A percentile compares a stretch with the other conserved stretches of the same genome.
Evolutionary conservation across 306 rosid genomes (phyloP).

Genomic region (Citrullus mucosospermus): DNA sequence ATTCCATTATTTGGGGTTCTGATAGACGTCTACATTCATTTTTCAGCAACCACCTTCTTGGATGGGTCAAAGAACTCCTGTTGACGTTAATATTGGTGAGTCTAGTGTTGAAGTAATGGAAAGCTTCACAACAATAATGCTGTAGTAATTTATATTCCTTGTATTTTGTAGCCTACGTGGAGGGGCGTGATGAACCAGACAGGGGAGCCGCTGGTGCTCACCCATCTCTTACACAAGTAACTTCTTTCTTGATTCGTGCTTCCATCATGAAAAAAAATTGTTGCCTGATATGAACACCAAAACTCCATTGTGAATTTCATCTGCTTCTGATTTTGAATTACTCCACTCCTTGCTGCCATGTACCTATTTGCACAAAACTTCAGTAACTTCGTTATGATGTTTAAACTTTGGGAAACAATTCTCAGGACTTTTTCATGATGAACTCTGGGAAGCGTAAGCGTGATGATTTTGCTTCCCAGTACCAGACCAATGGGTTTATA

Average conservation of each 20-base stretch:
- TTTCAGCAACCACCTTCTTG: conserved; percentile 86
- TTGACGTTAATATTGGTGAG: conserved; percentile 98
- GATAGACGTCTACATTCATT: conserved; percentile 15
- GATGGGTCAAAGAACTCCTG: conserved; percentile 83
- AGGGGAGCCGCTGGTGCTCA: conserved; percentile 66
- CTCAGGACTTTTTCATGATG: conserved; percentile 67
- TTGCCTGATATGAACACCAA: neutral
- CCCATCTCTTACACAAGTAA: conserved; percentile 71
- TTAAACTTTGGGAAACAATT: conserved; percentile 1
- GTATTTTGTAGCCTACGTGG: conserved; percentile 75
- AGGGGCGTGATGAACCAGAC: conserved; percentile 88
- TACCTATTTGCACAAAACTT: neutral
- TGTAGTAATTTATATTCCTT: conserved; percentile 19
- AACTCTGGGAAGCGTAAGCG: conserved; percentile 83
- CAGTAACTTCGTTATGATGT: neutral
- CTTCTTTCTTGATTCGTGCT: neutral
- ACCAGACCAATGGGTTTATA: conserved; percentile 61
- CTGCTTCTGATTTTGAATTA: neutral
- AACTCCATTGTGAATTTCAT: neutral
- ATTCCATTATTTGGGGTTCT: neutral
- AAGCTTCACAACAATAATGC: conserved; percentile 12
- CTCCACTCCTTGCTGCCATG: neutral
- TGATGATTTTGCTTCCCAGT: conserved; percentile 65
- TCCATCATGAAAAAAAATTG: neutral
- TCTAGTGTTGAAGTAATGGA: conserved; percentile 9